Conservation (phyloP, 2,329 filamentous ascomycete genomes). For the Ilyonectria sp. region DNA sequence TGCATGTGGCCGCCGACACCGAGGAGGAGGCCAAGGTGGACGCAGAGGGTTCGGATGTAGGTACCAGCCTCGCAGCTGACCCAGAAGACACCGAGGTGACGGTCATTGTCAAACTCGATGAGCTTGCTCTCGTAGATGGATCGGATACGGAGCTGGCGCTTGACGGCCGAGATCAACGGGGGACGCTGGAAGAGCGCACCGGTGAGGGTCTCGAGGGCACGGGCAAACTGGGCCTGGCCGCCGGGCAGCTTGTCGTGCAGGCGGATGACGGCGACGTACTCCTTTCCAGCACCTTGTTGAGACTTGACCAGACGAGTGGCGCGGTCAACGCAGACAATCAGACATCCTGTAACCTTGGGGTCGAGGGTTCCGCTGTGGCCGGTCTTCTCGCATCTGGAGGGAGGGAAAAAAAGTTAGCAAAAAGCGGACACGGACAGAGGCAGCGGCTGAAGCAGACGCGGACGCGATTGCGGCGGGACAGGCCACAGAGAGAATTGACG, state of each 20-base stretch:
- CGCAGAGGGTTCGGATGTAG: constrained; percentile 98
- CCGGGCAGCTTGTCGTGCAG: constrained; percentile 96
- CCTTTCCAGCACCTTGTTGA: constrained; percentile 98
- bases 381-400: constrained; percentile 81
- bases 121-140: constrained; percentile 98
- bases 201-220: constrained; percentile 94
- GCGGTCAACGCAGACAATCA: constrained; percentile 96
- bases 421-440: constrained; percentile 5
- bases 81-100: constrained; percentile 98
- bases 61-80: constrained; percentile 98
- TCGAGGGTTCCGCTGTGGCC: constrained; percentile 98
- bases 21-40: constrained; percentile 84
- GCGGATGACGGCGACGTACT: constrained; percentile 96
- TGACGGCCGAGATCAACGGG: constrained; percentile 97
- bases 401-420: constrained; percentile 27
- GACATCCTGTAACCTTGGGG: constrained; percentile 95
- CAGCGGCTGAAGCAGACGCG: not conserved
- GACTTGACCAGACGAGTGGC: constrained; percentile 98
- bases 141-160: constrained; percentile 97
- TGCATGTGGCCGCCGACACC: constrained; percentile 98
- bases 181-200: constrained; percentile 94
- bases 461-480: constrained; percentile 33
- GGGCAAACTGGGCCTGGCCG: constrained; percentile 91
- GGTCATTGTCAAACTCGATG: constrained; percentile 97
- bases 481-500: constrained; percentile 41